phyloP scores from a whole-genome alignment of 495 filamentous ascomycete genomes.

The Neurospora africana region DNA sequence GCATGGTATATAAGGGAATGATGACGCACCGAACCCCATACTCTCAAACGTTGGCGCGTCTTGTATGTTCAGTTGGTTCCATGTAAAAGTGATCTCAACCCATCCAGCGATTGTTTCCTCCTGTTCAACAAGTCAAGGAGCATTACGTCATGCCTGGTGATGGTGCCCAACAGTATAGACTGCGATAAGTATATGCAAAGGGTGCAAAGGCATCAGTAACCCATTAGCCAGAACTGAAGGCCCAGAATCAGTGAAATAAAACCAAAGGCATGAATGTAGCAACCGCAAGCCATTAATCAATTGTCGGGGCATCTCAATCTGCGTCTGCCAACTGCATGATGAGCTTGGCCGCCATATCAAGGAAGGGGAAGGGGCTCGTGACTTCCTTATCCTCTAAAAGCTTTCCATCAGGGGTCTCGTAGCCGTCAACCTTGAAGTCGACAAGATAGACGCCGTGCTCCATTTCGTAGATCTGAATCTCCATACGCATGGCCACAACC shows the following conservation, averaged over 20 bases:
- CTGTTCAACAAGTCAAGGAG: background rate
- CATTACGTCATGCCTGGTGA: background rate
- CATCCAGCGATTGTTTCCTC: background rate
- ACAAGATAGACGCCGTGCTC: constrained; percentile 90
- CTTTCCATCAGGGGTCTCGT: constrained; percentile 60
- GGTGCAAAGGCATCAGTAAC: background rate
- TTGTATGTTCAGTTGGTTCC: background rate
- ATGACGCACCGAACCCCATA: background rate
- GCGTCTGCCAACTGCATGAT: constrained; percentile 70
- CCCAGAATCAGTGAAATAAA: background rate
- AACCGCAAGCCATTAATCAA: background rate
- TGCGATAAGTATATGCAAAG: background rate
- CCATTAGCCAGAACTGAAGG: background rate
- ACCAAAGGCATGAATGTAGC: background rate
- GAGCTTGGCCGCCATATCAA: constrained; percentile 60
- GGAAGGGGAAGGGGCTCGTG: constrained; percentile 65
- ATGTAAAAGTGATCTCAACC: background rate
- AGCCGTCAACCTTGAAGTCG: constrained; percentile 98
- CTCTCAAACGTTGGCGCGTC: background rate
- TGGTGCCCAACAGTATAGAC: background rate
- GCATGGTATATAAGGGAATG: background rate
- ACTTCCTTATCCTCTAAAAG: constrained; percentile 62
- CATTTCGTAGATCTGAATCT: constrained; percentile 93
- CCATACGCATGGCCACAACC: constrained; percentile 73
- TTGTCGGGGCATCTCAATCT: constrained; percentile 24